These are phyloP conservation scores for Fallopia convolvulus DNA, from an alignment of 148 eudicot species.

Conservation along the genomic window DNA sequence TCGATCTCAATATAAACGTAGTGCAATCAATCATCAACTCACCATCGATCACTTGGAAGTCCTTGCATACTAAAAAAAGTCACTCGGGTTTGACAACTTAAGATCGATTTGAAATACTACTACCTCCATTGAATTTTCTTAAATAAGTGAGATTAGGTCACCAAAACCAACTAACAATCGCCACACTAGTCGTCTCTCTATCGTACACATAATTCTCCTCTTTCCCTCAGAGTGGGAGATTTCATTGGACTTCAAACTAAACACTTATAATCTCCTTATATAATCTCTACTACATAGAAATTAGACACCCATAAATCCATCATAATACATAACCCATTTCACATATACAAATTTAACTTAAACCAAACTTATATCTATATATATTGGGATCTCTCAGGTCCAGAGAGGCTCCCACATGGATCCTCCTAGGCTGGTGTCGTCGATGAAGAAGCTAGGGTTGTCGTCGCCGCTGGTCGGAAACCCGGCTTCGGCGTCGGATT, in stretches of 20 bases:
- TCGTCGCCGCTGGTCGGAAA: not conserved
- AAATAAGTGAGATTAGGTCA: not conserved
- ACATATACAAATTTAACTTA: not conserved
- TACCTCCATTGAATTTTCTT: no score
- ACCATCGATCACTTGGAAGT: no score
- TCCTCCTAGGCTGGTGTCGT: not conserved
- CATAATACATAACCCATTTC: not conserved
- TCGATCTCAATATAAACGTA: no score
- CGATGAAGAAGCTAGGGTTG: not conserved
- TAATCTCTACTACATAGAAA: not conserved
- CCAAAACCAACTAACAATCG: not conserved
- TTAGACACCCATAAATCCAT: not conserved
- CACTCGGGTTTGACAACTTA: no score
- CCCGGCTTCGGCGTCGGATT: not conserved
- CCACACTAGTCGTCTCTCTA: not conserved
- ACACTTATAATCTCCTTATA: not conserved
- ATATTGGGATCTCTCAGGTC: not conserved
- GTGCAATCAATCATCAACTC: no score
- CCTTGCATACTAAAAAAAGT: no score
- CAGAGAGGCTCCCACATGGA: not conserved
- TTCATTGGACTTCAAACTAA: constrained; percentile 1
- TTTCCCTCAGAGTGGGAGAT: not conserved
- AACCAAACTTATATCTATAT: not conserved
- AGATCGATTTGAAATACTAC: no score
- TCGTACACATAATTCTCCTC: not conserved